Conservation (phyloP, 2,329 filamentous ascomycete genomes). For the Rutstroemia sp. region DNA sequence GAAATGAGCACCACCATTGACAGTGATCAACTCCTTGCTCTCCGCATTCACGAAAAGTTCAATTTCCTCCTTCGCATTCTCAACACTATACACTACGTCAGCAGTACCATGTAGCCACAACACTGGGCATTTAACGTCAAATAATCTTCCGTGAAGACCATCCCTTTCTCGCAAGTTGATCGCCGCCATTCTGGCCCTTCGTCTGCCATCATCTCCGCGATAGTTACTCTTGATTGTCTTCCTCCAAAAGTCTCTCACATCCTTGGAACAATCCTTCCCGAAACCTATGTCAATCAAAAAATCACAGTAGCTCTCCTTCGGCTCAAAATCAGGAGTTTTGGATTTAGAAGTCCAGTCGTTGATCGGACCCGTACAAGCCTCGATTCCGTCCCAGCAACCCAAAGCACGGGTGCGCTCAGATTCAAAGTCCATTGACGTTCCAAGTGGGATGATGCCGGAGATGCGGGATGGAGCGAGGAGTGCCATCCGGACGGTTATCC, state of each 20-base stretch:
- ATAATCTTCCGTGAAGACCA: slow-evolving; percentile 38
- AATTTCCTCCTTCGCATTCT: slow-evolving; percentile 40
- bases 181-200: slow-evolving; percentile 39
- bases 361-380: slow-evolving; percentile 34
- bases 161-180: slow-evolving; percentile 40
- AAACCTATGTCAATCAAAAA: slow-evolving; percentile 41
- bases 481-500: slow-evolving; percentile 44
- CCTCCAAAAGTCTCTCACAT: slow-evolving; percentile 39
- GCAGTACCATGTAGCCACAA: slow-evolving; percentile 38
- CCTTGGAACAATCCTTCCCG: slow-evolving; percentile 29
- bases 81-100: slow-evolving; percentile 37
- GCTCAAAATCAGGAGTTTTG: slow-evolving; percentile 39
- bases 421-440: slow-evolving; percentile 47
- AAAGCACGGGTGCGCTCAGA: slow-evolving; percentile 37
- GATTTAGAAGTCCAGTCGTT: slow-evolving; percentile 26
- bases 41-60: slow-evolving; percentile 41
- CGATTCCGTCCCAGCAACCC: slow-evolving; percentile 43
- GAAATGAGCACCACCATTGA: slow-evolving; percentile 42
- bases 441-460: slow-evolving; percentile 39
- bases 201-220: slow-evolving; percentile 41
- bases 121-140: slow-evolving; percentile 43
- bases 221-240: slow-evolving; percentile 40
- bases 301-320: slow-evolving; percentile 39
- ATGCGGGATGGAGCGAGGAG: slow-evolving; percentile 43
- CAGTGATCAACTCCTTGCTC: slow-evolving; percentile 36